Percentiles rank a stretch among this genome's conserved stretches.
These are phyloP conservation scores for Nymphaea thermarum DNA, from an alignment of 164 flowering plant species.

Conservation along the genomic window DNA sequence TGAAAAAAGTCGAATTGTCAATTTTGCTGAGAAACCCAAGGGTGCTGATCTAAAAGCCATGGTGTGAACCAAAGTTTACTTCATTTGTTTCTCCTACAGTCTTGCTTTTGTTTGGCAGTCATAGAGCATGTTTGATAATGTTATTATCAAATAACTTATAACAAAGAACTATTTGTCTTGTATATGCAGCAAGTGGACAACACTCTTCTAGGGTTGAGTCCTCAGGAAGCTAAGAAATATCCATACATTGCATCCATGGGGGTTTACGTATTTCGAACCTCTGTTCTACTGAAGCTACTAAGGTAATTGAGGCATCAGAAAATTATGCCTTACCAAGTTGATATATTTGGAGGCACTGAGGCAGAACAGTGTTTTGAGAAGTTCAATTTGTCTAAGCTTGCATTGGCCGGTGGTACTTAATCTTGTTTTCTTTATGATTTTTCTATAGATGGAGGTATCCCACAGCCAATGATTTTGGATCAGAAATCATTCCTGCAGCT, in stretches of 20 bases:
- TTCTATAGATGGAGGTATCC: constrained; percentile 52
- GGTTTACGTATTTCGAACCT: constrained; percentile 77
- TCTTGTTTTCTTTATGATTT: not conserved
- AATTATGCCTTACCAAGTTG: too few relatives aligned
- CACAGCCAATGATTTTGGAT: constrained; percentile 85
- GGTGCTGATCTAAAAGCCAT: constrained; percentile 68
- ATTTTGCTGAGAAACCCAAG: constrained; percentile 88
- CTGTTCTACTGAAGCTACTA: constrained; percentile 57
- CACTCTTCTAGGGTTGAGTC: constrained; percentile 57
- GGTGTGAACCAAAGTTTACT: constrained; percentile 21
- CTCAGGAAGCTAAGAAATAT: constrained; percentile 38
- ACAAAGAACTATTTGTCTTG: not conserved
- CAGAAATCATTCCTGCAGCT: constrained; percentile 90
- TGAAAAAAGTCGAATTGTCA: constrained; percentile 48
- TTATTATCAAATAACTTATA: too few relatives aligned
- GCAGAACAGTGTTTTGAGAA: too few relatives aligned
- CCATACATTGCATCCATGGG: constrained; percentile 99
- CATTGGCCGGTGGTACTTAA: not conserved
- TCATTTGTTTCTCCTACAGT: too few relatives aligned
- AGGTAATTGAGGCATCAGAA: constrained; percentile 5
- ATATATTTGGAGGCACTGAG: too few relatives aligned
- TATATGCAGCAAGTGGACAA: constrained; percentile 75
- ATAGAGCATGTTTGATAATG: too few relatives aligned
- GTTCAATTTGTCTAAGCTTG: too few relatives aligned
- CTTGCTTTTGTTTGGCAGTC: too few relatives aligned